These are phyloP conservation scores for Boletellus deceptivus DNA, from an alignment of 1,284 basidiomycete genomes.

Conservation along the genomic window DNA sequence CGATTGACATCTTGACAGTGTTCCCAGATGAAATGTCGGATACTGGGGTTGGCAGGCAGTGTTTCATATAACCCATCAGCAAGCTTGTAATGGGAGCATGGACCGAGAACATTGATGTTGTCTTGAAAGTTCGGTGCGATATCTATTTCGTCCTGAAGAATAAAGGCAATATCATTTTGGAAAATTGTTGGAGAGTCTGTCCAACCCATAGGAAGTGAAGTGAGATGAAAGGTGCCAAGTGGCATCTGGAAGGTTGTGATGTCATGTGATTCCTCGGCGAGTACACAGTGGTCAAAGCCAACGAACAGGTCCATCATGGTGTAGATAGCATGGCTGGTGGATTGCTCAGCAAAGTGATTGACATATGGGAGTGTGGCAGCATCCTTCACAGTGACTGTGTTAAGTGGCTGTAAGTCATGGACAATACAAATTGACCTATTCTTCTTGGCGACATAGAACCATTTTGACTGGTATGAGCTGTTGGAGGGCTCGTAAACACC, in stretches of 20 bases:
- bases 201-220: constrained; percentile 39
- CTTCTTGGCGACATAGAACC: not conserved
- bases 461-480: not conserved
- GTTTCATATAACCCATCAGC: constrained; percentile 25
- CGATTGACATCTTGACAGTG: constrained; percentile 17
- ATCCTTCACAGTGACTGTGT: constrained; percentile 3
- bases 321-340: constrained; percentile 3
- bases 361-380: constrained; percentile 11
- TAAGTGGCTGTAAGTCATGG: not conserved
- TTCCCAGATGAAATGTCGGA: constrained; percentile 29
- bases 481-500: not conserved
- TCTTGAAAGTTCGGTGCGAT: constrained; percentile 14
- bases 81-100: constrained; percentile 13
- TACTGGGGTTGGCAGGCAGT: constrained; percentile 28
- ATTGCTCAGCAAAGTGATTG: constrained; percentile 16
- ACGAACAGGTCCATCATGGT: constrained; percentile 22
- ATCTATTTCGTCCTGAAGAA: constrained; percentile 36
- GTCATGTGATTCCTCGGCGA: constrained; percentile 9
- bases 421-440: not conserved
- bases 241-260: constrained; percentile 32
- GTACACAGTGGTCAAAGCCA: constrained; percentile 1
- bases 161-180: constrained; percentile 31
- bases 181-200: constrained; percentile 25
- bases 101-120: constrained; percentile 8
- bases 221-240: constrained; percentile 17